Conservation (phyloP, 164 flowering plant genomes). For the Hamamelis virginiana region DNA sequence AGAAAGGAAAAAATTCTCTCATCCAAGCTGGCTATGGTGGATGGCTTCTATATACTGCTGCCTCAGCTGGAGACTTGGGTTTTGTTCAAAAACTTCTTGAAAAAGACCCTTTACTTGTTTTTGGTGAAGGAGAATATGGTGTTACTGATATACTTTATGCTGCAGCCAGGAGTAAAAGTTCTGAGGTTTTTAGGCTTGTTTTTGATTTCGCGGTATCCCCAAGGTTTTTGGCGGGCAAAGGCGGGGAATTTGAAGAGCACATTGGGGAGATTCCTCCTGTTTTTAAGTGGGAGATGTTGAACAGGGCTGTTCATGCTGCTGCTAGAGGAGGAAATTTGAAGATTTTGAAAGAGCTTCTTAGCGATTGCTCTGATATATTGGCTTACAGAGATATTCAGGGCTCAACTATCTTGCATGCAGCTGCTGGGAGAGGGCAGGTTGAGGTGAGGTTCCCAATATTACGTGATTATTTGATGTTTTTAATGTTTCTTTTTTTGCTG, state of each 20-base stretch:
- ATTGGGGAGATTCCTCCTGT: slow-evolving; percentile 45
- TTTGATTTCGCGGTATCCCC: slow-evolving; percentile 51
- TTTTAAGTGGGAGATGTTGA: slow-evolving; percentile 58
- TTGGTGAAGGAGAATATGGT: slow-evolving; percentile 75
- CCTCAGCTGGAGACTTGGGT: slow-evolving; percentile 62
- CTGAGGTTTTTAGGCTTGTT: slow-evolving; percentile 47
- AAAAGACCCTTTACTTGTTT: slow-evolving; percentile 55
- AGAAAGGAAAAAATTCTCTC: slow-evolving; percentile 42
- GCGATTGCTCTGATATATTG: slow-evolving; percentile 47
- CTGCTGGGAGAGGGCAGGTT: slow-evolving; percentile 64
- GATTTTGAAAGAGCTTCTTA: slow-evolving; percentile 52
- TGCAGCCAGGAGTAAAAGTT: slow-evolving; percentile 62
- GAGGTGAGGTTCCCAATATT: slow-evolving; percentile 36
- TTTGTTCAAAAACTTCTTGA: slow-evolving; percentile 49
- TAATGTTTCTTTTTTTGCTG: background rate
- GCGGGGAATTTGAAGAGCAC: slow-evolving; percentile 35
- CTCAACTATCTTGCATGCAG: slow-evolving; percentile 61
- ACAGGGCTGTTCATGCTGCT: slow-evolving; percentile 68
- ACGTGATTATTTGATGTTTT: background rate
- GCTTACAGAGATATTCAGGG: slow-evolving; percentile 50
- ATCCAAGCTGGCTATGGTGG: slow-evolving; percentile 65
- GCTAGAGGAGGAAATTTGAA: slow-evolving; percentile 61
- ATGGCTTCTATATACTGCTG: slow-evolving; percentile 73
- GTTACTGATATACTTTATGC: slow-evolving; percentile 68
- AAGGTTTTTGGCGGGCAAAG: slow-evolving; percentile 35